A percentile compares a stretch with the other conserved stretches of the same genome.
Conservation (phyloP, 352 stramenopile species). For the Thalassiosira mediterranea region DNA sequence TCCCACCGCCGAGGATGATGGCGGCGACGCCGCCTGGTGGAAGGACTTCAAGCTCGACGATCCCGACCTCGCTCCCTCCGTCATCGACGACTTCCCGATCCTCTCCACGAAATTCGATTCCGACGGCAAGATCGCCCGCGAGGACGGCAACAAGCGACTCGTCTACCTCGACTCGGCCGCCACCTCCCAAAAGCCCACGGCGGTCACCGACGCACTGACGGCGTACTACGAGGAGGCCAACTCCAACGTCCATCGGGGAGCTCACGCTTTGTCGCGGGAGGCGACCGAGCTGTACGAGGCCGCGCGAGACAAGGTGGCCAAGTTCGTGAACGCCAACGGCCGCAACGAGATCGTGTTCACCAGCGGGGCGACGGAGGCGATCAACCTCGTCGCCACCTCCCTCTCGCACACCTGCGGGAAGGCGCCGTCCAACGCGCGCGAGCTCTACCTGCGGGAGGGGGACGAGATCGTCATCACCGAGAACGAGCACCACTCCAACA, state of each 20-base stretch:
- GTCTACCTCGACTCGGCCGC: constrained; percentile 88
- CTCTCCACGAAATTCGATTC: constrained; percentile 44
- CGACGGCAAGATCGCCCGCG: constrained; percentile 15
- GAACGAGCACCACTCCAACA: constrained; percentile 89
- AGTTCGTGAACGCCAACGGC: constrained; percentile 82
- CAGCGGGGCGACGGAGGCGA: constrained; percentile 84
- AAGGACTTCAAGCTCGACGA: constrained; percentile 59
- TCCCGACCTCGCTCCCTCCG: constrained; percentile 53
- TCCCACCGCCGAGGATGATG: constrained; percentile 6
- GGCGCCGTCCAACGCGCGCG: constrained; percentile 25
- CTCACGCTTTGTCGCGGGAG: constrained; percentile 84
- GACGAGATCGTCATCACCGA: constrained; percentile 88
- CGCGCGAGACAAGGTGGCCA: constrained; percentile 78
- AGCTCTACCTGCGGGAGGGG: constrained; percentile 62
- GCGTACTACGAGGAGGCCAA: constrained; percentile 84
- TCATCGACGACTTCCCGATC: constrained; percentile 73
- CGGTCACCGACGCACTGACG: constrained; percentile 80
- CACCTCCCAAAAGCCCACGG: constrained; percentile 87
- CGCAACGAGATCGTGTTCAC: constrained; percentile 88
- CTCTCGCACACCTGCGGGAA: constrained; percentile 71
- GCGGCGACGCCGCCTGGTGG: constrained; percentile 50
- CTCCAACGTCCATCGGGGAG: constrained; percentile 88
- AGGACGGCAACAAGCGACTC: constrained; percentile 48
- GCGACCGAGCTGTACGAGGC: constrained; percentile 86
- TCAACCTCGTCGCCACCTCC: constrained; percentile 85